Base-by-base conservation (phyloP, 2,329 filamentous ascomycete genomes). In the Botrytis paeoniae region DNA sequence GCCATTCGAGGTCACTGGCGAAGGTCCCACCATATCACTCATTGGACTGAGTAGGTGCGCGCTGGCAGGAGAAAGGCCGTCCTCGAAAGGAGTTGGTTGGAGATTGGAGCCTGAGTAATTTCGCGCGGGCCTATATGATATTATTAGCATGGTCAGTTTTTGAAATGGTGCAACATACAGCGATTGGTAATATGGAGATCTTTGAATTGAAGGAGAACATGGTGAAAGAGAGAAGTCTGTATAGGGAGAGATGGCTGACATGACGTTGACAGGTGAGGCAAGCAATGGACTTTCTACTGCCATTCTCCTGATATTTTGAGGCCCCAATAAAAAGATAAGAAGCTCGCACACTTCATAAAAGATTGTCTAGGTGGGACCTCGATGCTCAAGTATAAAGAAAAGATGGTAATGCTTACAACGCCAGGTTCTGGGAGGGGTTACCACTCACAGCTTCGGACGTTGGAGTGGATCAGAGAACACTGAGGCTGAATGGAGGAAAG, bases 1-100 rank as follows among this genome's bases (percentile, higher is more conserved):
- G 74, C 93, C 92, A 80, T 93, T 95, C 57, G 93, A 96, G 69
- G 94, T 94, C 37, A 95, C 93, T 12, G 93, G 93, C 29, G 93
- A 95, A 16, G 93, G 93, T 59, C 93, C 93, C 70, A 94, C 91
- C 76, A 91, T 88, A 78, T 92, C 90, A 80, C 87, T 91, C 75
- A 91, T 86, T 75, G 91, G 86, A 82, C 89, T 87, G 80, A 88
- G 82, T 85, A 91, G 85, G 45, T 84, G 83, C 60, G 74, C 63
- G 60, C 76, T 77, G 73, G 75, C 77, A 59, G 80, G 78, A 60
- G 78, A 81, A 37, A 77, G 76, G 61, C 77, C 74, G 64, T 75
- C 75, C 10, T 79, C 80, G 51, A 84, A 84, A 43, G 86, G 86
- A 75, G 83, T 83, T 39, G 88, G 87, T 73, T 85, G 87, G 41